Base-by-base conservation (phyloP, 2,329 filamentous ascomycete genomes). In the Botrytis sinoallii region DNA sequence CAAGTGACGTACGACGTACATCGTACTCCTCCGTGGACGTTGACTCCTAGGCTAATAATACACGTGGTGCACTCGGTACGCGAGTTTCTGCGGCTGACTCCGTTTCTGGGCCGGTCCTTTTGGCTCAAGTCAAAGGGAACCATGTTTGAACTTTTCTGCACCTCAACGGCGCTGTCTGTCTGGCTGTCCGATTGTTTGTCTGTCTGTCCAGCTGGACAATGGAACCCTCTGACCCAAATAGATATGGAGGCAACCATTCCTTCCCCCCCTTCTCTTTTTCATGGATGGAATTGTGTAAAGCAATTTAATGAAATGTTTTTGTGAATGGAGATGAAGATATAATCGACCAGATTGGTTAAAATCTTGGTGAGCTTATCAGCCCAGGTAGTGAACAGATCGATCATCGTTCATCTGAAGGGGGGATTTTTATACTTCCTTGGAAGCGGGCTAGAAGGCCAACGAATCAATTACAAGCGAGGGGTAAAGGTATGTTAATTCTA, bases 31-130 rank as follows among this genome's bases (percentile, higher is more conserved):
- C 12, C 48, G 48, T 52, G 25, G 38, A 59, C 32, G 32, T 38
- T 25, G 57, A 60, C 52, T 55, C 52, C 52, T 16, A n/a, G 52
- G 59, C 32, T 61, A 61, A 12, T 22, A 4, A 25, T n/a, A 64
- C 61, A 65, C 61, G 61, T 65, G 61, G 40, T 65, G 42, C 61
- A 44, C 60, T 64, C 60, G 60, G 60, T 64, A 42, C 25, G 61
- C 61, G n/a, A 57, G 14, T 44, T 12, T 40, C 48, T 64, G 61
- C 38, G 61, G 61, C 61, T 64, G 38, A 44, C 38, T 64, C 61
- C 25, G 22, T 40, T 64, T 64, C 61, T 64, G 61, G 61, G 40
- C 38, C 38, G 61, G 61, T 42, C 61, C 38, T n/a, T 63, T 55
- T 55, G 52, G 52, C 52, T 18, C 52, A 55, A 55, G 14, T 55